phyloP scores from a whole-genome alignment of 1,139 yeast genomes.

The Nakaseomyces kungkrabaensis region DNA sequence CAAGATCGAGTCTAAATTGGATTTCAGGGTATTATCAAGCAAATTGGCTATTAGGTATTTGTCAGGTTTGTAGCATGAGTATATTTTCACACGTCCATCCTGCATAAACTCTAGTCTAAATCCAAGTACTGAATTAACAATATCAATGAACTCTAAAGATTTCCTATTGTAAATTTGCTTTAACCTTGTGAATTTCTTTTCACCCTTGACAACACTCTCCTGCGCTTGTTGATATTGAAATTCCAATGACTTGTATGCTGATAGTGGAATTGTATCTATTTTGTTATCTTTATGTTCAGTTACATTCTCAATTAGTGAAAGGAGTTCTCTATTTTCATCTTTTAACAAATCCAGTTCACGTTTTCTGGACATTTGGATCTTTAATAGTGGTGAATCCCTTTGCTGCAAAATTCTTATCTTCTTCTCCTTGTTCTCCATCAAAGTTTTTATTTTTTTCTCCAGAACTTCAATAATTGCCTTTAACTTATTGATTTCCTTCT shows the following conservation, averaged over 20 bases:
- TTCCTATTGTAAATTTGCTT: slow-evolving; percentile 57
- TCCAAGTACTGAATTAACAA: slow-evolving; percentile 63
- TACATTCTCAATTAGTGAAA: slow-evolving; percentile 14
- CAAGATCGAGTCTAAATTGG: slow-evolving; percentile 22
- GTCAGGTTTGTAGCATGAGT: slow-evolving; percentile 42
- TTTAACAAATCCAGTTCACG: slow-evolving; percentile 42
- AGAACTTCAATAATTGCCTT: slow-evolving; percentile 31
- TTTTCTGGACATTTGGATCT: slow-evolving; percentile 55
- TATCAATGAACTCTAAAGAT: slow-evolving; percentile 62
- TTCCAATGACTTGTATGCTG: slow-evolving; percentile 56
- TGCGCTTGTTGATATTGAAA: slow-evolving; percentile 45
- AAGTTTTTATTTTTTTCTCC: slow-evolving; percentile 31
- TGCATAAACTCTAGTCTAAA: slow-evolving; percentile 64
- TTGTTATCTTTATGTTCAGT: slow-evolving; percentile 8
- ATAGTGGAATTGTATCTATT: slow-evolving; percentile 41
- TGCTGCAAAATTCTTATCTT: slow-evolving; percentile 50
- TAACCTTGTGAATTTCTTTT: slow-evolving; percentile 51
- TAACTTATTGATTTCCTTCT: slow-evolving; percentile 34
- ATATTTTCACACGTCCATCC: slow-evolving; percentile 56
- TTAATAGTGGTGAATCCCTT: slow-evolving; percentile 55
- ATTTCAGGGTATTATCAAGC: slow-evolving; percentile 27
- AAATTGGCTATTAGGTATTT: slow-evolving; percentile 30
- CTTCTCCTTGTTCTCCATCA: slow-evolving; percentile 31
- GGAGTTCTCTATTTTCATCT: slow-evolving; percentile 53
- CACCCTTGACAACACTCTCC: slow-evolving; percentile 40